Evolutionary conservation across 305 asterid genomes (phyloP), one percentile per base, ranked within the genome.

Genomic region (Andrographis paniculata): DNA sequence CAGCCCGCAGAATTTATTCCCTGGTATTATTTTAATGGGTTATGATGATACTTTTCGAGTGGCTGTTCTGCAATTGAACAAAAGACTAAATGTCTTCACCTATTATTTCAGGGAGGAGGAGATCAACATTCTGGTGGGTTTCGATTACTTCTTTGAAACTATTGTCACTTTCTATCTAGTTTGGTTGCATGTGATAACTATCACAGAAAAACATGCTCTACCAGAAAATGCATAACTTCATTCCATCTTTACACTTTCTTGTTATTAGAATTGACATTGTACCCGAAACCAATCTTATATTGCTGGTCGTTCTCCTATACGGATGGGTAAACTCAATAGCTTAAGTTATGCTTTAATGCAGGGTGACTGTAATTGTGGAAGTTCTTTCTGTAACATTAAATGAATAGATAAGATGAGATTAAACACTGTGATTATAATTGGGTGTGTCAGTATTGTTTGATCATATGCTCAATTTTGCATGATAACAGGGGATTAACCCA

Each of bases 1-100:
- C 93, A 55, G 96, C 95, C 40, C 75, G 84, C 16, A 78, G 71
- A 68, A 83, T 85, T 54, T 88, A 88, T 71, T 78, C 87, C 0
- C 87, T 79, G 92, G 95, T 81, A 63, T 31, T 17, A 14, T 33
- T 21, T 44, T 59, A n/a, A n/a, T n/a, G n/a, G 17, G 45, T 35
- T 52, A 18, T 37, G 42, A 38, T 45, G 47, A 48, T 18, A 58
- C 43, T 27, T 31, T 63, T 38, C 16, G 42, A 21, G 40, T 21
- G 17, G 39, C 65, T n/a, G 80, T 20, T 42, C 36, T 44, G 36
- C 51, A 20, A 50, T 17, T 46, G 37, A 78, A 59, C 74, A 69
- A 56, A n/a, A 44, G 50, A 20, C 39, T 17, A 11, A 49, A 75
- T 72, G 45, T 60, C 27, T 51, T 64, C 68, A 35, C 43, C 40